These are phyloP conservation scores for Simmondsia chinensis DNA, from an alignment of 148 eudicot genomes.

Conservation along the genomic window DNA sequence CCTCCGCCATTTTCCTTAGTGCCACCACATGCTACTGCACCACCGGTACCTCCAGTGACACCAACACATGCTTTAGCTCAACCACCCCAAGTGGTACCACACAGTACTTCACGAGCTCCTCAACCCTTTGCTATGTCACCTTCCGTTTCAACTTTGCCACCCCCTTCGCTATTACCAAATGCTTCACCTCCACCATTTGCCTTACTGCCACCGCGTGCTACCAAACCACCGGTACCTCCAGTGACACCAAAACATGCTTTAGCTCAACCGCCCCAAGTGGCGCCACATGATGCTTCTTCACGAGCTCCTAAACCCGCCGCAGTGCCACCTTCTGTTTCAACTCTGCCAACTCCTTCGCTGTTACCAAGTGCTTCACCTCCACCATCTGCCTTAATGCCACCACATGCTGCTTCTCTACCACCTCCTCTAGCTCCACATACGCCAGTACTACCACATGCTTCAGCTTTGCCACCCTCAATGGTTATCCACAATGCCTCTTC, in stretches of 20 bases:
- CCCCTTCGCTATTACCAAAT: constrained; percentile 4
- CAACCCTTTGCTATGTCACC: constrained; percentile 4
- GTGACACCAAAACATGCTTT: background rate
- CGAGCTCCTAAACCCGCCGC: too few relatives aligned
- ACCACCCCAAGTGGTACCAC: background rate
- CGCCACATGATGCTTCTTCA: too few relatives aligned
- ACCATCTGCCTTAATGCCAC: constrained; percentile 3
- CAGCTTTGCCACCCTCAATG: constrained; percentile 1
- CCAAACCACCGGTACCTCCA: background rate
- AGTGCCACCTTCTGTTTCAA: too few relatives aligned
- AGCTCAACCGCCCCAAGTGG: too few relatives aligned
- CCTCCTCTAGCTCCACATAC: background rate
- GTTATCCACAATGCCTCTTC: constrained; percentile 2
- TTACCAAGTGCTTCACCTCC: constrained; percentile 3
- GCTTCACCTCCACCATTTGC: constrained; percentile 8
- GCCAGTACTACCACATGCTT: background rate
- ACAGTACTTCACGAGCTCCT: too few relatives aligned
- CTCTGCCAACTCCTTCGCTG: constrained; percentile 5
- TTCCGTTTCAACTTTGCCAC: constrained; percentile 10
- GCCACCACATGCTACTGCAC: constrained; percentile 5
- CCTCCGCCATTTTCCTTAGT: constrained; percentile 4
- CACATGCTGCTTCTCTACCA: constrained; percentile 8
- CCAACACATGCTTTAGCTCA: constrained; percentile 8
- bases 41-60: constrained; percentile 2
- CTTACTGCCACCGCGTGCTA: constrained; percentile 8